phyloP scores from a whole-genome alignment of 495 filamentous ascomycete genomes.

The Stereocaulon alpinum region DNA sequence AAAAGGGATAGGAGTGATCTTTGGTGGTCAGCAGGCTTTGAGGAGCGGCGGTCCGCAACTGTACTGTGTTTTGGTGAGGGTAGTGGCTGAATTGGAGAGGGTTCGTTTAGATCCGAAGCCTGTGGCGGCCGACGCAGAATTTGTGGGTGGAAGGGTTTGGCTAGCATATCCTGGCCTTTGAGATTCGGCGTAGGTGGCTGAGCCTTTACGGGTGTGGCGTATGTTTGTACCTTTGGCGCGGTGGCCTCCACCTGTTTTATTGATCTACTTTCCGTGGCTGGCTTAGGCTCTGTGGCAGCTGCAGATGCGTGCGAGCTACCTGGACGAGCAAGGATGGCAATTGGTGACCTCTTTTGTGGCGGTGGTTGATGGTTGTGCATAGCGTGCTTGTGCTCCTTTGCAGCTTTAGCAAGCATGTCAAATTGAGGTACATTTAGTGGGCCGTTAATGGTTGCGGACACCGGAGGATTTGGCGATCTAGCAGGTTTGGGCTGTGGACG shows the following conservation, averaged over 20 bases:
- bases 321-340: conserved; percentile 20
- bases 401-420: conserved; percentile 23
- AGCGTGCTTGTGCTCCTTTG: conserved; percentile 3
- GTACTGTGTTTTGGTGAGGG: conserved; percentile 13
- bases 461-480: conserved; percentile 13
- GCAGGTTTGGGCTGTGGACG: neutral
- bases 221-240: neutral
- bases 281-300: neutral
- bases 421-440: conserved; percentile 42
- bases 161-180: conserved; percentile 20
- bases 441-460: conserved; percentile 42
- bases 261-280: conserved; percentile 9
- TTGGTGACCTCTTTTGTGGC: conserved; percentile 12
- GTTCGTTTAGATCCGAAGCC: conserved; percentile 21
- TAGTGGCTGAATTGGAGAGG: conserved; percentile 24
- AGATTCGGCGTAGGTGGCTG: conserved; percentile 17
- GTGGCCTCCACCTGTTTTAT: conserved; percentile 21
- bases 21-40: conserved; percentile 50
- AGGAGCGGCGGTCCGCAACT: conserved; percentile 33
- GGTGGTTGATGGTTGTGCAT: neutral
- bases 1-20: conserved; percentile 63
- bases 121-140: conserved; percentile 44
- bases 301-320: conserved; percentile 9
- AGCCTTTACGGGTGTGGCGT: conserved; percentile 6
- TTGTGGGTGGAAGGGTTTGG: conserved; percentile 48